Conservation (phyloP, 2,329 filamentous ascomycete genomes). For the Cordyceps cateniannulata region DNA sequence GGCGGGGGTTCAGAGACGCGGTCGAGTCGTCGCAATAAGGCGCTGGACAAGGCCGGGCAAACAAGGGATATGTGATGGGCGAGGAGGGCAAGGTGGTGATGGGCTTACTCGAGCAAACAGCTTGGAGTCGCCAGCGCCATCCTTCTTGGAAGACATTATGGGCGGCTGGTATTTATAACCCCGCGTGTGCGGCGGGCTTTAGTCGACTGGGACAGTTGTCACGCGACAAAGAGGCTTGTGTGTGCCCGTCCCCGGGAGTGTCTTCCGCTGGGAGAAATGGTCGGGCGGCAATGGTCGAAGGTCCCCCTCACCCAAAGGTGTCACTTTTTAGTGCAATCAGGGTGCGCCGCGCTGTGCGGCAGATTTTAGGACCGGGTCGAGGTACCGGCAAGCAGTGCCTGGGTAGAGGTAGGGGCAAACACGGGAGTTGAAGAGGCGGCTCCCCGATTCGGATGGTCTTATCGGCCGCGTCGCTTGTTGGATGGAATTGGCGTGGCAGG, state of each 20-base stretch:
- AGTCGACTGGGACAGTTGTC: constrained; percentile 9
- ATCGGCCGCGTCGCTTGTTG: not conserved
- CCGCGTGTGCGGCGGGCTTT: constrained; percentile 8
- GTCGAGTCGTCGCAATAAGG: not conserved
- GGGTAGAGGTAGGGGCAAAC: not conserved
- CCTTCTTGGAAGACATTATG: constrained; percentile 47
- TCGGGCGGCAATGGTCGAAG: not conserved
- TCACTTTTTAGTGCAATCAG: constrained; percentile 8
- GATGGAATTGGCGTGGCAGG: not conserved
- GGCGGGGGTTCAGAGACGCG: not conserved
- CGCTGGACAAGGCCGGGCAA: constrained; percentile 13
- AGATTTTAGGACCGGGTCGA: not conserved
- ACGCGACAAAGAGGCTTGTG: constrained; percentile 14
- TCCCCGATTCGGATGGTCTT: not conserved
- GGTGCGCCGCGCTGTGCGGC: not conserved
- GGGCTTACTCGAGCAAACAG: constrained; percentile 88
- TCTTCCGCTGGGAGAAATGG: not conserved
- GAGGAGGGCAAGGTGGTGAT: constrained; percentile 8
- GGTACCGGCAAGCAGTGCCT: not conserved
- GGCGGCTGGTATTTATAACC: constrained; percentile 12
- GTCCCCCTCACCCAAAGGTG: not conserved
- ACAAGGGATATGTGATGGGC: not conserved
- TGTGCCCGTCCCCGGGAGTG: not conserved
- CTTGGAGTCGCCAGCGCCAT: constrained; percentile 88
- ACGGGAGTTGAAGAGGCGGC: not conserved